A percentile compares a stretch with the other conserved stretches of the same genome.
Conservation (phyloP, 768 basidiomycete genomes). For the Suillus plorans region DNA sequence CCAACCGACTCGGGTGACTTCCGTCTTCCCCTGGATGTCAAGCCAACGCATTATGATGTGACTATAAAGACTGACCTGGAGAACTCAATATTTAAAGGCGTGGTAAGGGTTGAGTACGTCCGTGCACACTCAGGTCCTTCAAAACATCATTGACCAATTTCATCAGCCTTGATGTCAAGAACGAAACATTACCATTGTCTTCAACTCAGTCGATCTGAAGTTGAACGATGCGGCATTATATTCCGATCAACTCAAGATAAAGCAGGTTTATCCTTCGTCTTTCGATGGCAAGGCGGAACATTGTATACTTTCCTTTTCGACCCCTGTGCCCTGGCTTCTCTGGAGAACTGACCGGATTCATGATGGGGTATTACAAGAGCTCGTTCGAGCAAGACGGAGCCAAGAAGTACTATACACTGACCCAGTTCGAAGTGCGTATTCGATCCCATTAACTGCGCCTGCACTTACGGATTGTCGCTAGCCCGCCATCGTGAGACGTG, state of each 20-base stretch:
- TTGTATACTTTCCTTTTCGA: slow-evolving; percentile 57
- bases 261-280: slow-evolving; percentile 43
- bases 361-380: slow-evolving; percentile 85
- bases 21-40: slow-evolving; percentile 66
- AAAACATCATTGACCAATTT: slow-evolving; percentile 5
- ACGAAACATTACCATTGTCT: slow-evolving; percentile 57
- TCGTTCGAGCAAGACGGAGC: slow-evolving; percentile 62
- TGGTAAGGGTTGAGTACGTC: slow-evolving; percentile 67
- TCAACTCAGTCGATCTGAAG: slow-evolving; percentile 64
- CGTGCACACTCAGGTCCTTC: not conserved
- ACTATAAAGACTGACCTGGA: slow-evolving; percentile 81
- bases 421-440: slow-evolving; percentile 76
- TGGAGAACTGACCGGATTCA: slow-evolving; percentile 61
- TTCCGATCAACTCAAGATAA: slow-evolving; percentile 51
- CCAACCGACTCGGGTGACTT: slow-evolving; percentile 16
- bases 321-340: slow-evolving; percentile 59
- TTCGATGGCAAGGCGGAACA: slow-evolving; percentile 67
- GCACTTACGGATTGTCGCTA: slow-evolving; percentile 27
- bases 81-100: slow-evolving; percentile 71
- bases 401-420: slow-evolving; percentile 71
- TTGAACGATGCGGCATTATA: slow-evolving; percentile 57
- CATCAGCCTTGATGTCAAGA: slow-evolving; percentile 58
- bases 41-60: slow-evolving; percentile 76
- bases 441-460: not conserved
- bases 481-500: slow-evolving; percentile 81